phyloP scores from a whole-genome alignment of 2,329 filamentous ascomycete species.

The Aspergillus ustus region DNA sequence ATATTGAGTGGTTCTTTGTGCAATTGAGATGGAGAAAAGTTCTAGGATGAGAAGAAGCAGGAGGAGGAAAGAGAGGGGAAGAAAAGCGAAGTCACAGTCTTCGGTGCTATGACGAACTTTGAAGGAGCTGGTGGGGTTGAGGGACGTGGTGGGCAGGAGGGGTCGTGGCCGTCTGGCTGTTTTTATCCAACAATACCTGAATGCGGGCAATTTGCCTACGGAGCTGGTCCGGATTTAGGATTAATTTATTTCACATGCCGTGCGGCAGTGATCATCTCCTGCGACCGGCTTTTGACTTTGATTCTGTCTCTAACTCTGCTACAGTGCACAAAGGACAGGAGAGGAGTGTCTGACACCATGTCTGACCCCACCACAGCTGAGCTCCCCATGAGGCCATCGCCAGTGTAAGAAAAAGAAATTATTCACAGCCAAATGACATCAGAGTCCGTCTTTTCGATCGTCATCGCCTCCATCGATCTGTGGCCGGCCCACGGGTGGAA shows the following conservation, averaged over 20 bases:
- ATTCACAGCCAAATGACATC: conserved; percentile 9
- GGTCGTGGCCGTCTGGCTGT: background rate
- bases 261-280: background rate
- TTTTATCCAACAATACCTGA: background rate
- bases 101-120: conserved; percentile 4
- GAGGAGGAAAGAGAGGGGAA: conserved; percentile 6
- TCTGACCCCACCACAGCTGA: background rate
- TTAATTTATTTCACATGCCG: background rate
- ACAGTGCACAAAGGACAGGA: background rate
- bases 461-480: conserved; percentile 41
- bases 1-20: conserved; percentile 44
- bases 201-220: background rate
- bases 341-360: background rate
- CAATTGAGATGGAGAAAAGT: background rate
- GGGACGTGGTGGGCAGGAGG: conserved; percentile 1
- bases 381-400: conserved; percentile 6
- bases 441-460: conserved; percentile 29
- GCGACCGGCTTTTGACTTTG: background rate
- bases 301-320: background rate
- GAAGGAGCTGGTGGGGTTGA: conserved; percentile 8
- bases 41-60: background rate
- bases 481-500: conserved; percentile 32
- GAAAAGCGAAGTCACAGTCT: conserved; percentile 2
- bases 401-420: conserved; percentile 2
- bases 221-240: background rate